phyloP scores from a whole-genome alignment of 1,139 yeast species.

The Debaryomycetaceae sp. region DNA sequence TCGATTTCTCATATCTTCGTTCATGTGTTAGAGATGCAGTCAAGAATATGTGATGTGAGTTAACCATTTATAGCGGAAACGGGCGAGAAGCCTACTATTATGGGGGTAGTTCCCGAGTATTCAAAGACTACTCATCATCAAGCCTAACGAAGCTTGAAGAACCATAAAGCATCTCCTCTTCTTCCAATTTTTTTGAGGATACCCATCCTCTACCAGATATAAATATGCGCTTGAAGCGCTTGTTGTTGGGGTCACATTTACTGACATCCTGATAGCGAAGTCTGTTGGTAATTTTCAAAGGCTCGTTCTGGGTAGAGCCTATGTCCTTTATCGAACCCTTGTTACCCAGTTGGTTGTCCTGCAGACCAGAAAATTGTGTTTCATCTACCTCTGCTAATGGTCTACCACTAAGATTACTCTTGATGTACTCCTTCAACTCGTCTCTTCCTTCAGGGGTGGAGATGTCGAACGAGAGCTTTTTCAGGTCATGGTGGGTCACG shows the following conservation, averaged over 20 bases:
- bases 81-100: no score
- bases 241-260: slow-evolving; percentile 26
- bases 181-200: slow-evolving; percentile 23
- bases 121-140: background rate
- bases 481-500: background rate
- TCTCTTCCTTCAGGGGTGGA: slow-evolving; percentile 22
- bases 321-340: background rate
- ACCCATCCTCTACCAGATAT: slow-evolving; percentile 58
- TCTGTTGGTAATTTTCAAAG: slow-evolving; percentile 4
- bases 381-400: slow-evolving; percentile 2
- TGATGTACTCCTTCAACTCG: slow-evolving; percentile 19
- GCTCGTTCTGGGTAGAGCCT: background rate
- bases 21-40: background rate
- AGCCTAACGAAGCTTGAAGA: slow-evolving; percentile 5
- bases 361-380: background rate
- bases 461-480: slow-evolving; percentile 19
- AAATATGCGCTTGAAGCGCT: slow-evolving; percentile 41
- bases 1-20: background rate
- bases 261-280: slow-evolving; percentile 17
- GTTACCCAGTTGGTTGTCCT: background rate
- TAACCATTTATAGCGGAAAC: no score
- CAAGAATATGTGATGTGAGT: no score
- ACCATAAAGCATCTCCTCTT: slow-evolving; percentile 21
- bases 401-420: slow-evolving; percentile 4
- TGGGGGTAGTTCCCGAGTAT: no score